Base-by-base conservation (phyloP, 495 filamentous ascomycete genomes). In the Tuber magnatum region DNA sequence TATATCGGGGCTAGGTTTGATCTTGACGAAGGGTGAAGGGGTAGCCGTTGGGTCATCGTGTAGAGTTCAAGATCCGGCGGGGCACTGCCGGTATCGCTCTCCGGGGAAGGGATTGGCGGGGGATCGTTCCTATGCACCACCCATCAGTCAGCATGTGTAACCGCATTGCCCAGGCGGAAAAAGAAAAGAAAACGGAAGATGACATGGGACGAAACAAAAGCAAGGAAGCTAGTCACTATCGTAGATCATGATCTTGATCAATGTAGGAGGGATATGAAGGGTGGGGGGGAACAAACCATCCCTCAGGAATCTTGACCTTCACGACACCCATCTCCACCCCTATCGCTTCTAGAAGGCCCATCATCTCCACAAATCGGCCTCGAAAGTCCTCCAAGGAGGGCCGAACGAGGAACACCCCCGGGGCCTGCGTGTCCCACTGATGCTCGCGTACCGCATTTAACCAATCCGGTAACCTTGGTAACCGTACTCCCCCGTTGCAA, bases 1-100 rank as follows among this genome's bases (percentile, higher is more conserved):
- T 79, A 81, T 41, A 81, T 81, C 0, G 80, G 80, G 12, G 80
- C 70, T 38, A 76, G 72, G 40, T 46, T 78, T 16, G 79, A 80
- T 40, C 32, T 71, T 5, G 80, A 81, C 48, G 73, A 51, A 3
- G 51, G 14, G 35, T 81, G 80, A 20, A 81, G 74, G 24, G 80
- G 80, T 7, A 81, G 68, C 44, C 74, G 44, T 48, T 81, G 80
- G 38, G 74, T 74, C 72, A 81, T 78, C 2, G 70, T 51, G 71
- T 71, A 81, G 41, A 81, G 71, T 24, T 74, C 74, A 35, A 56
- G 71, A 51, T 76, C 74, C 32, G 80, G 80, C 18, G 46, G 69
- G n/a, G 72, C 77, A 32, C 72, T 73, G n/a, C n/a, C n/a, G n/a
- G n/a, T n/a, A 51, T 75, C 72, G 42, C 73, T 73, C n/a, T 75